Base-by-base conservation (phyloP, 1,284 basidiomycete species). In the Pholiota adiposa region DNA sequence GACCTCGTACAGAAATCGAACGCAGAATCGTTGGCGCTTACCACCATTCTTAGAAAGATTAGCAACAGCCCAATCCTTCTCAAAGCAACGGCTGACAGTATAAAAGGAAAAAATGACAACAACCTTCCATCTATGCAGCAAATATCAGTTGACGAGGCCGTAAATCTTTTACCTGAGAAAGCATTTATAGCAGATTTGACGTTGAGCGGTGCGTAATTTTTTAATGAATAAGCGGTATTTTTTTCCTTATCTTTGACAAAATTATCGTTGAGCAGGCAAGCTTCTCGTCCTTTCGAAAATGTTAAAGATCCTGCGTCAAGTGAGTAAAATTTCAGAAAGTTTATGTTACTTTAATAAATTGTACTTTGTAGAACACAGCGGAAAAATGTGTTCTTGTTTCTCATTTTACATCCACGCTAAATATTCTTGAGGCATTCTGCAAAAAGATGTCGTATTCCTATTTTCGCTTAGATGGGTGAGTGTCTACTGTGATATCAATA, bases 371-470 rank as follows among this genome's bases (percentile, higher is more conserved):
- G 80, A 78, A 82, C 40, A 96, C 93, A 0, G 87, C 92, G 36
- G 97, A 99, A 75, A 98, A 98, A 83, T 92, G 94, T 65, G 90
- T 97, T 38, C 76, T 98, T 49, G 93, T 96, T 23, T 96, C 93
- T 19, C 93, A 95, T 70, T 96, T 90, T 69, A 95, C 93, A 0
- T 89, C 91, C 2, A 97, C 97, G 0, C 85, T 99, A 56, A 93
- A 98, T 70, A 86, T 99, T 60, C 80, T 99, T 38, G 94, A 98
- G 77, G 86, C 85, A 4, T 91, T 90, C 67, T 96, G 95, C 77
- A 85, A 88, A 69, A 86, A 83, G 64, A 87, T 83, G 69, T 77
- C 80, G 9, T 98, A 96, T 72, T 86, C 88, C 0, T 94, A 87
- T 70, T 85, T 92, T 63, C 88, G 97, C 4, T 82, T 99, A 27